These are phyloP conservation scores for Colletotrichum sp. DNA, from an alignment of 2,329 filamentous ascomycete species.

Conservation along the genomic window DNA sequence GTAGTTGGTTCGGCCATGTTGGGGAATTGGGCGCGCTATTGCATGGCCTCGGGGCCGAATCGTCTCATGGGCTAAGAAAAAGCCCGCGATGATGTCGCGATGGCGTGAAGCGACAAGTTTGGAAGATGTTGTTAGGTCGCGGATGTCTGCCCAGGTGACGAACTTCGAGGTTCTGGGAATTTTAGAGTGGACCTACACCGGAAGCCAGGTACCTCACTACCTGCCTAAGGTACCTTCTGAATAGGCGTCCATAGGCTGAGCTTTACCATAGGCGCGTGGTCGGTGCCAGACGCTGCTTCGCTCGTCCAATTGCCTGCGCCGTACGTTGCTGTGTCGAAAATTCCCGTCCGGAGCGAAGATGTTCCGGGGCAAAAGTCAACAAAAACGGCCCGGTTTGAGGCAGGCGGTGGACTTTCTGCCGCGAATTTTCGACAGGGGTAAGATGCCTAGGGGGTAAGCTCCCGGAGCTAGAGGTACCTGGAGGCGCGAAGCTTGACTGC, in stretches of 20 bases:
- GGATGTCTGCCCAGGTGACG: background rate
- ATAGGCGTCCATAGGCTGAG: background rate
- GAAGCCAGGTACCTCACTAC: background rate
- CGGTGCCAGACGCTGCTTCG: background rate
- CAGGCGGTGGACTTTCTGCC: background rate
- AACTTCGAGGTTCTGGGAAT: conserved; percentile 20
- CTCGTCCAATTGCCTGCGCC: conserved; percentile 1
- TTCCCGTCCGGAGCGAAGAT: background rate
- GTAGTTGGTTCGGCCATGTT: conserved; percentile 76
- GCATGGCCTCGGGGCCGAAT: conserved; percentile 39
- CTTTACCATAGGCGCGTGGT: background rate
- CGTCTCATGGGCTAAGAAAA: conserved; percentile 12
- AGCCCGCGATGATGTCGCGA: conserved; percentile 17
- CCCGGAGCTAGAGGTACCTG: background rate
- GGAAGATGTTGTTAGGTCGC: background rate
- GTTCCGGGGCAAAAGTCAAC: conserved; percentile 15
- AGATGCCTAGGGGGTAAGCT: background rate
- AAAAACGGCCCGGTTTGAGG: background rate
- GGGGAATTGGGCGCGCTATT: conserved; percentile 44
- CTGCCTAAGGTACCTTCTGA: background rate
- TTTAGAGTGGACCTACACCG: conserved; percentile 19
- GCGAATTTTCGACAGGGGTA: background rate
- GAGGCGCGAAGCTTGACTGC: background rate
- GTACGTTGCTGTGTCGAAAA: background rate
- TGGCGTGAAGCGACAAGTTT: conserved; percentile 3